Base-by-base conservation (phyloP, 73 alveolate species). In the Stentor roeselii region DNA sequence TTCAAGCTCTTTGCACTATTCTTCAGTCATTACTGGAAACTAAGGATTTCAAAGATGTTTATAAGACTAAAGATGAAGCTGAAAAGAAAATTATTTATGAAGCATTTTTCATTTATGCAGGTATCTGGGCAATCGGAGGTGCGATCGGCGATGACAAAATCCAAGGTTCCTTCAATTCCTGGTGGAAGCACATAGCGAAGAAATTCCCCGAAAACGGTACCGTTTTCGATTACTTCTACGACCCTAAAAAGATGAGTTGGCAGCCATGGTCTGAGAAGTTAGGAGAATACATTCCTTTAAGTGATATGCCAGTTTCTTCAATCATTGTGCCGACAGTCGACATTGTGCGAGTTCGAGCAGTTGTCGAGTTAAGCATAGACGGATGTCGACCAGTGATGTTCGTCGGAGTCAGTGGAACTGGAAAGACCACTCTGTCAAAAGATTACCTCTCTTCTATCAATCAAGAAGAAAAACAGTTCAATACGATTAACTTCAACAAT, bases 341-440 rank as follows among this genome's bases (percentile, higher is more conserved):
- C 60, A 96, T 97, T 85, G 93, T 98, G 37, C 91, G 99, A 87
- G 92, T 92, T 2, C 94, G 98, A 84, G 88, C 88, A 83, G 85
- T 97, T 6, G 87, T 96, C n/a, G 97, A 96, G 76, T 86, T 93
- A 38, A 95, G 95, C 91, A 87, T 93, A 0, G 83, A 77, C 36
- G 96, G 91, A 91, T 95, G 90, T 92, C 96, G 94, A 91, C 98
- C 97, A 42, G 99, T 88, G 30, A 92, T 94, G 78, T 97, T 94
- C 84, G 98, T 97, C 21, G 99, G 99, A 75, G 95, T 97, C 27
- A 98, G 99, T 74, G 99, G 99, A 86, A 97, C 99, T 60, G 99
- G 99, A 86, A 98, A 98, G 94, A 96, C 99, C 3, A 98, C 99
- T 38, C 95, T 98, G 59, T 96, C 97, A 78, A 97, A 97, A 94